Base-by-base conservation (phyloP, 306 rosid species). In the Prunus dulcis region DNA sequence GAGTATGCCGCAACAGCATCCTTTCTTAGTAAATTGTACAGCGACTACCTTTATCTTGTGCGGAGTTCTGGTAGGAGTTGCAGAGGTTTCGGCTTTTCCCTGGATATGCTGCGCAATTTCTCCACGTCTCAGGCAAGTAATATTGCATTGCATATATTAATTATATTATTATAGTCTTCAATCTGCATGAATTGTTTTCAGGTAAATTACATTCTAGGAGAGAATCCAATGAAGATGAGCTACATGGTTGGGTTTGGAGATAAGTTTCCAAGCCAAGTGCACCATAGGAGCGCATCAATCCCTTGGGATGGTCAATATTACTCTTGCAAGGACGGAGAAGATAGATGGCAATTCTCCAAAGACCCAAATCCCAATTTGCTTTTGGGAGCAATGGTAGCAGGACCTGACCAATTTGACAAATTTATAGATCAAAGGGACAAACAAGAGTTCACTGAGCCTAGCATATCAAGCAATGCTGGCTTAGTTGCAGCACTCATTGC, bases 351-450 rank as follows among this genome's bases (percentile, higher is more conserved):
- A 58, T 67, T 75, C 71, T 83, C 97, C 0, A 81, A 77, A 72
- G 82, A 77, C 6, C 82, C 88, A 20, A 88, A 93, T 73, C 98
- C 93, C 3, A 90, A 90, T 71, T 66, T 85, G 72, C 81, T 90
- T 75, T 69, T 79, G 67, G 98, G 96, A 82, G 97, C 97, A 78
- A 87, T 91, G 97, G 93, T 90, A 67, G 93, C 87, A 75, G 94
- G 96, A 17, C 96, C 96, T 45, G 88, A 82, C 72, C 23, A 57
- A 43, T 57, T 53, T 64, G 98, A 93, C 64, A 74, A 81, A 5
- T 93, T 90, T 77, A 19, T 53, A 9, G 97, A 91, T 25, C 88
- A 86, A 67, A 88, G 98, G 83, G 84, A 55, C 30, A 82, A 85
- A 46, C 72, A 82, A 77, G n/a, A 64, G 86, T 88, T 91, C 83